phyloP scores from a whole-genome alignment of 2,329 filamentous ascomycete species.

The Sphaerulina musiva region DNA sequence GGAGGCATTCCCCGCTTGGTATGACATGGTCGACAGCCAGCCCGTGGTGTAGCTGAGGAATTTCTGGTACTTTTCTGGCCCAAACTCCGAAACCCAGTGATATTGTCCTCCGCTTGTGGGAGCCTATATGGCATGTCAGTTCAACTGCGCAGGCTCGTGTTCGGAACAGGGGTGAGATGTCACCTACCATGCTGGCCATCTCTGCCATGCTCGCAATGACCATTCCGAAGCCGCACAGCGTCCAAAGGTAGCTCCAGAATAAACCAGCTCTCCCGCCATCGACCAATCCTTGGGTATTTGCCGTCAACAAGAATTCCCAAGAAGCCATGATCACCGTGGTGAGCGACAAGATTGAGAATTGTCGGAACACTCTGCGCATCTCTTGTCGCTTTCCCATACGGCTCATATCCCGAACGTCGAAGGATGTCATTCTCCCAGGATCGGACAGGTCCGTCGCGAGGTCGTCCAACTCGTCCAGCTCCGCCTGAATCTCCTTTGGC shows the following conservation, averaged over 20 bases:
- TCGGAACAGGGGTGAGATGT: neutral
- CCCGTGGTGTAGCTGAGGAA: slow-evolving; percentile 27
- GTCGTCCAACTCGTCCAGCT: slow-evolving; percentile 7
- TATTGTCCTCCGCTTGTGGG: slow-evolving; percentile 26
- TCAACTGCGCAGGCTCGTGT: neutral
- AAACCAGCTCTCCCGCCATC: slow-evolving; percentile 17
- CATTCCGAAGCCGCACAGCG: slow-evolving; percentile 14
- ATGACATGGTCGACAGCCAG: slow-evolving; percentile 19
- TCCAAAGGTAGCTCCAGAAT: slow-evolving; percentile 21
- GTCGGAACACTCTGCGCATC: slow-evolving; percentile 45
- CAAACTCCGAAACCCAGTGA: slow-evolving; percentile 36
- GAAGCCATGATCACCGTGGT: slow-evolving; percentile 47
- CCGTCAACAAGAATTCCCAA: slow-evolving; percentile 46
- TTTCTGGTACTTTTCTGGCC: slow-evolving; percentile 26
- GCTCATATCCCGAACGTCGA: slow-evolving; percentile 40
- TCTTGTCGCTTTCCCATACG: slow-evolving; percentile 47
- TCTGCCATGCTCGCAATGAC: slow-evolving; percentile 27
- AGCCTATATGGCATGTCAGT: slow-evolving; percentile 10
- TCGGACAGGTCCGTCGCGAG: slow-evolving; percentile 13
- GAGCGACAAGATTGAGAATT: slow-evolving; percentile 46
- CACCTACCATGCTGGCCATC: slow-evolving; percentile 25
- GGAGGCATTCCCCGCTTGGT: slow-evolving; percentile 21
- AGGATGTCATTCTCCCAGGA: slow-evolving; percentile 14
- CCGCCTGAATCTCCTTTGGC: neutral
- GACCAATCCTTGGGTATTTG: slow-evolving; percentile 22